A percentile compares a stretch with the other conserved stretches of the same genome.
Conservation (phyloP, 352 stramenopile species). For the Globisporangium paroecandrum region DNA sequence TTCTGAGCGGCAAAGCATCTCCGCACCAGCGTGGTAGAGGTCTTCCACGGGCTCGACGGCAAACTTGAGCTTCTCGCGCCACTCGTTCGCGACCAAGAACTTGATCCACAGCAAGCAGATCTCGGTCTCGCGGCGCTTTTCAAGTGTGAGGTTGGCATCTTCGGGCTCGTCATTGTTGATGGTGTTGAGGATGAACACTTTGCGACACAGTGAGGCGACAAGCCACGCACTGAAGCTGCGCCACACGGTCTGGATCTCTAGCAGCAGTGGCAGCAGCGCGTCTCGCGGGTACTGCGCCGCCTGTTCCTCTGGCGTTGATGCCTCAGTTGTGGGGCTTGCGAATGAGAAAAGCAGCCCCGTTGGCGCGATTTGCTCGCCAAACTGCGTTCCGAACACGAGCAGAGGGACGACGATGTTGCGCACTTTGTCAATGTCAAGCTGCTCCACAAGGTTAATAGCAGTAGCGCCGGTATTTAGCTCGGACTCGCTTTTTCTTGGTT, state of each 20-base stretch:
- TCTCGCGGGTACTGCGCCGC: conserved; percentile 29
- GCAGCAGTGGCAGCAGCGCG: conserved; percentile 33
- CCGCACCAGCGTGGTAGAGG: conserved; percentile 53
- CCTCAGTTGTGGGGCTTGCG: neutral
- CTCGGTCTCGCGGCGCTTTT: conserved; percentile 27
- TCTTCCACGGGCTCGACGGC: conserved; percentile 53
- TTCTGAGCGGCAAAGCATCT: conserved; percentile 43
- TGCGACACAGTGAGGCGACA: conserved; percentile 46
- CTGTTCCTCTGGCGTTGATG: conserved; percentile 3
- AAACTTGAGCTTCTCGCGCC: conserved; percentile 62
- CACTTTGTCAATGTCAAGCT: conserved; percentile 47
- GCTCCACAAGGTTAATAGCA: neutral
- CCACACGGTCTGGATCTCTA: conserved; percentile 56
- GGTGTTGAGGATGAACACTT: conserved; percentile 30
- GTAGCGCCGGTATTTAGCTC: neutral
- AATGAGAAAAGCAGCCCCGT: conserved; percentile 44
- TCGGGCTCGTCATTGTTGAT: neutral
- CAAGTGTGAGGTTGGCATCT: neutral
- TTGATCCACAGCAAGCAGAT: conserved; percentile 56
- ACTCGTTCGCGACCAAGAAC: conserved; percentile 60
- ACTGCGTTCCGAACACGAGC: conserved; percentile 59
- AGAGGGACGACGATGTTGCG: conserved; percentile 60
- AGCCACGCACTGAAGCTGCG: conserved; percentile 47
- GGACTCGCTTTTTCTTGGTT: neutral
- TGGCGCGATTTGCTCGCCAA: conserved; percentile 36